Evolutionary conservation across 140 eudicot species (phyloP).

Genomic region (Flaveria floridana): DNA sequence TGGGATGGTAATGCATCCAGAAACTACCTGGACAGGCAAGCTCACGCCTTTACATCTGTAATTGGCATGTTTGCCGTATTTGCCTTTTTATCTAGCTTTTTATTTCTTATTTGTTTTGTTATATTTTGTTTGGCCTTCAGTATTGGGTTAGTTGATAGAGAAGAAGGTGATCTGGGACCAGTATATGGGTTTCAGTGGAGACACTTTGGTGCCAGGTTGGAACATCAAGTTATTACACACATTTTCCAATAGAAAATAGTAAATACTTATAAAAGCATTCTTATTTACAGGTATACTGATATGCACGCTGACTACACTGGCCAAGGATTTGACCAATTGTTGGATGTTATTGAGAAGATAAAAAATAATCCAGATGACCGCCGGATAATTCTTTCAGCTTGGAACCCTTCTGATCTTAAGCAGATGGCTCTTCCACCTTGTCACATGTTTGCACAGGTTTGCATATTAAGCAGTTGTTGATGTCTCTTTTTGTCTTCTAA

Average conservation of each 20-base stretch:
- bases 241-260: neutral
- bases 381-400: conserved; percentile 82
- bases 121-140: conserved; percentile 29
- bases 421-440: conserved; percentile 94
- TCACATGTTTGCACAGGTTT: conserved; percentile 89
- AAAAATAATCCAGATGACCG: conserved; percentile 80
- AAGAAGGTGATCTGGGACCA: conserved; percentile 92
- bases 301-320: conserved; percentile 90
- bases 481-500: neutral
- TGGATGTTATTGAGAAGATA: conserved; percentile 74
- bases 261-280: neutral
- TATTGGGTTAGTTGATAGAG: conserved; percentile 74
- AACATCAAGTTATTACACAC: neutral
- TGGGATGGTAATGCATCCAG: conserved; percentile 99
- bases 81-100: neutral
- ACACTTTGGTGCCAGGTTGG: conserved; percentile 91
- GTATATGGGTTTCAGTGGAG: conserved; percentile 97
- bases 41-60: neutral
- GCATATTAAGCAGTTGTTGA: conserved; percentile 5
- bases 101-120: neutral
- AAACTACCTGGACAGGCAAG: conserved; percentile 80
- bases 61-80: neutral
- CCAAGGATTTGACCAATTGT: conserved; percentile 79
- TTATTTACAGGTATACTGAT: conserved; percentile 58
- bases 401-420: conserved; percentile 87